These are phyloP conservation scores for Penicillium steckii DNA, from an alignment of 495 filamentous ascomycete genomes.

Conservation along the genomic window DNA sequence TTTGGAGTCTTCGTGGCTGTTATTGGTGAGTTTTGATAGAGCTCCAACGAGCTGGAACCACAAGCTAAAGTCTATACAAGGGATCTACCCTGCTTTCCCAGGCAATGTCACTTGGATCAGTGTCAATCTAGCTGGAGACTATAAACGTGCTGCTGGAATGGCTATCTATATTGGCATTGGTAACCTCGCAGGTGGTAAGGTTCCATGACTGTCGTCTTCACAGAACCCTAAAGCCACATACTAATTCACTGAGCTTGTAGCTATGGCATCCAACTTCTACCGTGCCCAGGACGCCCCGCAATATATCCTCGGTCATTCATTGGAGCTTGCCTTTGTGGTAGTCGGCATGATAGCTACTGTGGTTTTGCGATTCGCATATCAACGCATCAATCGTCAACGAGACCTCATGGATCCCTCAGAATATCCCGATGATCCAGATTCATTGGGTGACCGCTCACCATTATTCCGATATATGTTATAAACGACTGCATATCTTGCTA, in stretches of 20 bases:
- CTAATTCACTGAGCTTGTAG: slow-evolving; percentile 15
- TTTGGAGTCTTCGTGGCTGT: slow-evolving; percentile 72
- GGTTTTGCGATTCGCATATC: slow-evolving; percentile 55
- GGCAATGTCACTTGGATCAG: slow-evolving; percentile 69
- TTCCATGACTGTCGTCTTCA: not conserved
- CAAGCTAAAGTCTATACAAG: slow-evolving; percentile 10
- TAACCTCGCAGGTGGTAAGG: slow-evolving; percentile 60
- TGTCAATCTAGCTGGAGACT: slow-evolving; percentile 69
- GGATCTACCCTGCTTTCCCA: slow-evolving; percentile 50
- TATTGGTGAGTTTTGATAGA: slow-evolving; percentile 59
- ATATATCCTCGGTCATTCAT: slow-evolving; percentile 65
- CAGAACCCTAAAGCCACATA: not conserved
- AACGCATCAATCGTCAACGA: slow-evolving; percentile 58
- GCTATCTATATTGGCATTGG: slow-evolving; percentile 74
- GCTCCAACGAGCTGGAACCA: slow-evolving; percentile 15
- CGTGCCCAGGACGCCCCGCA: slow-evolving; percentile 59
- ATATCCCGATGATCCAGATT: slow-evolving; percentile 54
- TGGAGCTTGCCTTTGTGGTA: slow-evolving; percentile 68
- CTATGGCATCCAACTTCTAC: slow-evolving; percentile 79
- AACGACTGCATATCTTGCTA: not conserved
- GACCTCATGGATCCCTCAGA: slow-evolving; percentile 47
- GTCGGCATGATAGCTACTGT: slow-evolving; percentile 58
- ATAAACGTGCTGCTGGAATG: slow-evolving; percentile 72
- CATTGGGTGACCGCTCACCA: slow-evolving; percentile 61
- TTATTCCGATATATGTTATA: slow-evolving; percentile 62